These are phyloP conservation scores for Candida frijolesensis DNA, from an alignment of 1,139 yeast genomes.

Conservation along the genomic window DNA sequence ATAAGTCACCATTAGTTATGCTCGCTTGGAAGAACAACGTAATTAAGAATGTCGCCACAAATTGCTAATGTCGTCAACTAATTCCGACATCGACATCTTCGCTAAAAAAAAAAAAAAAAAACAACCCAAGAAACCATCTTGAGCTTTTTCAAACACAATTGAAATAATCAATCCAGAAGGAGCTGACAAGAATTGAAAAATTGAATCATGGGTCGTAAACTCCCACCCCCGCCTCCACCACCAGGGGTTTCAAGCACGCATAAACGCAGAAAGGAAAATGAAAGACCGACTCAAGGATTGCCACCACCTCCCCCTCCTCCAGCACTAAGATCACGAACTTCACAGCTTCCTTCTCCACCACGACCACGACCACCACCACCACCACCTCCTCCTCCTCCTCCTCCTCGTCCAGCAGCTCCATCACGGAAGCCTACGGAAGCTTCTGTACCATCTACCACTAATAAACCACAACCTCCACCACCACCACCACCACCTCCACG, in stretches of 20 bases:
- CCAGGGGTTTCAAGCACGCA: constrained; percentile 17
- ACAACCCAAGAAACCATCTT: neutral
- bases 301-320: constrained; percentile 17
- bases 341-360: constrained; percentile 18
- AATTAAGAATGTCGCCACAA: neutral
- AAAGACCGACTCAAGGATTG: constrained; percentile 3
- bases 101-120: neutral
- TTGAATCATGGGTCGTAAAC: constrained; percentile 26
- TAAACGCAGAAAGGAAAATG: constrained; percentile 12
- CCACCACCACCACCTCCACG: constrained; percentile 15
- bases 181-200: neutral
- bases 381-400: constrained; percentile 17
- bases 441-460: constrained; percentile 15
- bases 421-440: too few species aligned
- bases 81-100: neutral
- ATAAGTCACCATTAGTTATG: neutral
- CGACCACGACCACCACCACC: constrained; percentile 14
- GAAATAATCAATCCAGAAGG: neutral
- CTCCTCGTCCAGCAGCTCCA: constrained; percentile 16
- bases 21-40: neutral
- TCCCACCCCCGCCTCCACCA: constrained; percentile 37
- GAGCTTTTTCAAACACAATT: too few species aligned
- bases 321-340: neutral
- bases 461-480: constrained; percentile 22
- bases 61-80: neutral